These are phyloP conservation scores for Kodamaea alishanica DNA, from an alignment of 1,139 yeast genomes.

Conservation along the genomic window DNA sequence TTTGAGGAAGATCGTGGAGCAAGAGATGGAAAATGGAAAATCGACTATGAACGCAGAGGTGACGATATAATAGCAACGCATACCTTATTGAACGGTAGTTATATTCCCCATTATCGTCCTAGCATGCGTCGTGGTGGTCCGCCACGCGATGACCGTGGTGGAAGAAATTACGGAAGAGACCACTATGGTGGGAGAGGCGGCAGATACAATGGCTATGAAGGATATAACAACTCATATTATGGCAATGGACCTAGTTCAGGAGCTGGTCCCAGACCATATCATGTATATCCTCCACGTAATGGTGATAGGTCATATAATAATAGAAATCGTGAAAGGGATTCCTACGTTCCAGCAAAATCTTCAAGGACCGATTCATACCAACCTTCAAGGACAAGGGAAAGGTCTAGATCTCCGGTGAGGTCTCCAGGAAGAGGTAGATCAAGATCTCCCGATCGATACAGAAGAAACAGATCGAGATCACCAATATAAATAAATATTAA, in stretches of 20 bases:
- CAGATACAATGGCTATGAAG: constrained; percentile 5
- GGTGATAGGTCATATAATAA: constrained; percentile 6
- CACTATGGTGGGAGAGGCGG: constrained; percentile 4
- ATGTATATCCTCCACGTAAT: constrained; percentile 11
- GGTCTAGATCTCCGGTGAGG: constrained; percentile 10
- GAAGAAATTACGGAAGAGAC: constrained; percentile 7
- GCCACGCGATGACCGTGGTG: constrained; percentile 8
- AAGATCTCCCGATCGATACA: constrained; percentile 12
- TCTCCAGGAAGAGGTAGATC: constrained; percentile 12
- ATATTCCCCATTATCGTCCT: constrained; percentile 22
- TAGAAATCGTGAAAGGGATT: constrained; percentile 14
- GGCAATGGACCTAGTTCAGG: constrained; percentile 5
- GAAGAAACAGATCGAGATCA: constrained; percentile 6
- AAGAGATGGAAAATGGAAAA: constrained; percentile 42
- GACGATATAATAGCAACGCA: constrained; percentile 39
- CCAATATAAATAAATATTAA: neutral
- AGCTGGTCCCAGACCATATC: constrained; percentile 13
- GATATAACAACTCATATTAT: constrained; percentile 2
- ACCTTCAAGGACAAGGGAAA: constrained; percentile 9
- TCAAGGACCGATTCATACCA: constrained; percentile 20
- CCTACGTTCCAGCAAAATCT: constrained; percentile 15
- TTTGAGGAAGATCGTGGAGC: constrained; percentile 47
- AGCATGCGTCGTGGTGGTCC: constrained; percentile 11
- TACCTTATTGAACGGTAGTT: constrained; percentile 36
- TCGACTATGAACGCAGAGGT: constrained; percentile 30